phyloP scores from a whole-genome alignment of 805 yeast species.

The Kregervanrija delftensis region DNA sequence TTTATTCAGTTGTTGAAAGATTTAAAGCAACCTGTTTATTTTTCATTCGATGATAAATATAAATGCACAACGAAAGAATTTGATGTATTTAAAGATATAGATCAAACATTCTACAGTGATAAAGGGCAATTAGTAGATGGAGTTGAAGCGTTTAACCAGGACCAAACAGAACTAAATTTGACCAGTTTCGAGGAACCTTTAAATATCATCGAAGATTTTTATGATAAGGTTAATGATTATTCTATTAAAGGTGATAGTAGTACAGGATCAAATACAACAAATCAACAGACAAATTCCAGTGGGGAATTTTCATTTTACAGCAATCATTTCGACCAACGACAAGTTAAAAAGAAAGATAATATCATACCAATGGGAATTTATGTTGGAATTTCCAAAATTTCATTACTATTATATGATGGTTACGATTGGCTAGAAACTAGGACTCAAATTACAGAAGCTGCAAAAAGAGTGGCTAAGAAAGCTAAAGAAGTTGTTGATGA shows the following conservation, averaged over 20 bases:
- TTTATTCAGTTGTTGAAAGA: slow-evolving; percentile 62
- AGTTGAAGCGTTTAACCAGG: too few relatives aligned
- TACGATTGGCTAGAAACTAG: slow-evolving; percentile 87
- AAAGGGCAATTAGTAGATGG: too few relatives aligned
- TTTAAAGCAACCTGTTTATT: slow-evolving; percentile 59
- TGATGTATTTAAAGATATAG: slow-evolving; percentile 37
- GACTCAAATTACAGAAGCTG: slow-evolving; percentile 54
- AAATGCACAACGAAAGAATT: slow-evolving; percentile 29
- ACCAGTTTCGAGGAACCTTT: slow-evolving; percentile 8
- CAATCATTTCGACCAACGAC: slow-evolving; percentile 14
- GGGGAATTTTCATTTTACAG: slow-evolving; percentile 13
- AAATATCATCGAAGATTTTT: slow-evolving; percentile 24
- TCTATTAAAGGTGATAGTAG: slow-evolving; percentile 11
- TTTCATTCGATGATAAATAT: slow-evolving; percentile 55
- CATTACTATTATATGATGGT: slow-evolving; percentile 69
- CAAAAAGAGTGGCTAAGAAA: slow-evolving; percentile 50
- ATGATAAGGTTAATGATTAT: slow-evolving; percentile 10
- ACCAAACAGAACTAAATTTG: too few relatives aligned
- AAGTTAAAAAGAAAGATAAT: slow-evolving; percentile 1
- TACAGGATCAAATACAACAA: slow-evolving; percentile 4
- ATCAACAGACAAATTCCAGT: neutral
- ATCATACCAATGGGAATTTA: slow-evolving; percentile 25
- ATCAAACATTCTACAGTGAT: slow-evolving; percentile 13
- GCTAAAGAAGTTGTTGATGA: slow-evolving; percentile 19
- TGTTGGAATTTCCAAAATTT: slow-evolving; percentile 32